phyloP scores from a whole-genome alignment of 805 yeast genomes.

The Saturnispora saitoi region DNA sequence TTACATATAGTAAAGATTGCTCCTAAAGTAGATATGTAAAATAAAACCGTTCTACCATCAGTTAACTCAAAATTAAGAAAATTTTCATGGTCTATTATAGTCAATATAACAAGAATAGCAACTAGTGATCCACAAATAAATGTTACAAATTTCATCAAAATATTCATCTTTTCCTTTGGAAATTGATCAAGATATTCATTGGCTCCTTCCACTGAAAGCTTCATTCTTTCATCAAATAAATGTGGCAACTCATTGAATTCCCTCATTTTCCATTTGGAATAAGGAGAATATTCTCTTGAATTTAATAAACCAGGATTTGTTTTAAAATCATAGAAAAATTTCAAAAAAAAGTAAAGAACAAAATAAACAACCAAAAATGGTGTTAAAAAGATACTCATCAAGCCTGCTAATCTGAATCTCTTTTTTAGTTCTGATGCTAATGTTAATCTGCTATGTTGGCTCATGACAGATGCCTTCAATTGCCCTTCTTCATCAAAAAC shows the following conservation, averaged over 20 bases:
- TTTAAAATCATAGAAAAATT: slow-evolving; percentile 88
- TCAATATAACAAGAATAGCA: slow-evolving; percentile 72
- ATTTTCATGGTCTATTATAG: slow-evolving; percentile 80
- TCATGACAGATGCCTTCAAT: slow-evolving; percentile 59
- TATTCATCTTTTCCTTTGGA: slow-evolving; percentile 66
- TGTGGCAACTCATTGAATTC: slow-evolving; percentile 93
- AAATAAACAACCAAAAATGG: slow-evolving; percentile 84
- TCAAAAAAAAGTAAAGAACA: slow-evolving; percentile 72
- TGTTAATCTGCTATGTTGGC: slow-evolving; percentile 58
- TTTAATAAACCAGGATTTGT: slow-evolving; percentile 79
- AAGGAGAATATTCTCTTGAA: slow-evolving; percentile 83
- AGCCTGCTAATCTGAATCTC: slow-evolving; percentile 80
- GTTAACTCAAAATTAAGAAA: slow-evolving; percentile 85
- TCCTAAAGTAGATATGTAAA: slow-evolving; percentile 84
- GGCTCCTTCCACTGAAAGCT: slow-evolving; percentile 71
- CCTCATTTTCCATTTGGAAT: slow-evolving; percentile 90
- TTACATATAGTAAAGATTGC: slow-evolving; percentile 80
- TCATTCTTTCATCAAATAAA: slow-evolving; percentile 71
- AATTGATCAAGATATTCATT: slow-evolving; percentile 81
- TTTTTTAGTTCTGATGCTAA: slow-evolving; percentile 63
- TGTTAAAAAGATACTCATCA: slow-evolving; percentile 70
- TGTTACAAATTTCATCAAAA: slow-evolving; percentile 49
- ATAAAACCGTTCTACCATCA: slow-evolving; percentile 69
- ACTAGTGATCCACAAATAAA: slow-evolving; percentile 84
- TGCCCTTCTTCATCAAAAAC: slow-evolving; percentile 81